phyloP scores from a whole-genome alignment of 805 yeast species.

The Novakomyces olei region DNA sequence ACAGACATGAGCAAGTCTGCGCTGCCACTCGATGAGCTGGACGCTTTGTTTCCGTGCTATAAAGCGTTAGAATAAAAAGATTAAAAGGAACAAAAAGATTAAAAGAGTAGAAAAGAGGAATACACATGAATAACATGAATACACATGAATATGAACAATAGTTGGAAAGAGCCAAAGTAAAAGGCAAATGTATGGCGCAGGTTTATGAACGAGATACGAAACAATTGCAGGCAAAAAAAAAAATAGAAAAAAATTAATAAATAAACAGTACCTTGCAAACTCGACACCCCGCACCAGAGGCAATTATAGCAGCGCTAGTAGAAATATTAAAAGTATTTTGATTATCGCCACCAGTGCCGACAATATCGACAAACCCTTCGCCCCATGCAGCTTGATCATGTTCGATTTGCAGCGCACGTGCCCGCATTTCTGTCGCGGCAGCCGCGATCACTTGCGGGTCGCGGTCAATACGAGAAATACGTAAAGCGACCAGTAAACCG shows the following conservation, averaged over 20 bases:
- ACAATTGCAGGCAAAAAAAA: no score
- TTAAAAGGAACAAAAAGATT: not conserved
- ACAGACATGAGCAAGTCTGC: constrained; percentile 65
- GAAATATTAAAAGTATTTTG: constrained; percentile 93
- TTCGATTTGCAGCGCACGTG: constrained; percentile 36
- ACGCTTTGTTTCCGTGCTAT: constrained; percentile 85
- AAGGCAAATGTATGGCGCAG: no score
- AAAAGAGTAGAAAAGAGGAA: not conserved
- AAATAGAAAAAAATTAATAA: no score
- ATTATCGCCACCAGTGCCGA: constrained; percentile 98
- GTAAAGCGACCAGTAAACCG: constrained; percentile 57
- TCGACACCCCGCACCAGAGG: constrained; percentile 62
- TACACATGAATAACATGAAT: not conserved
- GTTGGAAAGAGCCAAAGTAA: no score
- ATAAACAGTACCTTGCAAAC: constrained; percentile 49
- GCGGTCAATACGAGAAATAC: constrained; percentile 56
- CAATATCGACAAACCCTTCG: constrained; percentile 56
- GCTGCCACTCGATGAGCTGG: constrained; percentile 81
- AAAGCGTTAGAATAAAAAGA: no score
- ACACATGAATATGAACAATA: no score
- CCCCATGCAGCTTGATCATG: constrained; percentile 3
- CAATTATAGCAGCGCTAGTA: constrained; percentile 83
- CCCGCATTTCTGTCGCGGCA: constrained; percentile 56
- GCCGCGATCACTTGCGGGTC: constrained; percentile 63
- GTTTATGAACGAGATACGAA: no score